These are phyloP conservation scores for Thielaviopsis punctulata DNA, from an alignment of 2,329 filamentous ascomycete species.

Conservation along the genomic window DNA sequence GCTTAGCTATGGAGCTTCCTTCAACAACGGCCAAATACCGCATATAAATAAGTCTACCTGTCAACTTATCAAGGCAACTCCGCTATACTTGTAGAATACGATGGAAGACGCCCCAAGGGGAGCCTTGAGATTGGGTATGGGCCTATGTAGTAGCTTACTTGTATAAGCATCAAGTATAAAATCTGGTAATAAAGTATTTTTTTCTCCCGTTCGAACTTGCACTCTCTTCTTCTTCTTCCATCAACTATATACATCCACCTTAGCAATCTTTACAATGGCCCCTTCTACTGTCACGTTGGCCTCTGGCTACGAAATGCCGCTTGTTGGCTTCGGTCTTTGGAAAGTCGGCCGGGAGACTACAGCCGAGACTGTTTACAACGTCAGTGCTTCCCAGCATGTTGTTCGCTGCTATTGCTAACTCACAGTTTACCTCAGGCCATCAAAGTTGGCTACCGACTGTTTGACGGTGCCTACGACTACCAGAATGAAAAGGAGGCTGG, in stretches of 20 bases:
- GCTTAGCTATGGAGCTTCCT: too few species aligned
- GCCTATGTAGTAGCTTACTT: too few species aligned
- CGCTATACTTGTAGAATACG: too few species aligned
- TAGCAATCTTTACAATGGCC: conserved; percentile 14
- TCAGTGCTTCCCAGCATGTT: neutral
- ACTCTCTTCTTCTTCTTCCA: neutral
- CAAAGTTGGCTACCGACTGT: conserved; percentile 43
- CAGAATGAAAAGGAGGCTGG: conserved; percentile 68
- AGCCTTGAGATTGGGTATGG: neutral
- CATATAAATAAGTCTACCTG: too few species aligned
- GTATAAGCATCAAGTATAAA: too few species aligned
- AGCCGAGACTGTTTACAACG: conserved; percentile 61
- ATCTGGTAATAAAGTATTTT: too few species aligned
- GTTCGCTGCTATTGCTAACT: neutral
- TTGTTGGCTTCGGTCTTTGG: conserved; percentile 67
- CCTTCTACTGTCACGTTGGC: conserved; percentile 36
- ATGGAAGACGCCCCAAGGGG: too few species aligned
- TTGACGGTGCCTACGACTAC: conserved; percentile 54
- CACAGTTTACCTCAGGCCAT: conserved; percentile 25
- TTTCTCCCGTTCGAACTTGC: neutral
- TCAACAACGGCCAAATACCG: too few species aligned
- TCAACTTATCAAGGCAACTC: too few species aligned
- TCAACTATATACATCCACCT: conserved; percentile 30
- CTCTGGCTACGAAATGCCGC: conserved; percentile 52
- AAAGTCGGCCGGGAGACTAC: conserved; percentile 61